Evolutionary conservation across 2,329 filamentous ascomycete species (phyloP).

Genomic region (Hypoxylon sp.): DNA sequence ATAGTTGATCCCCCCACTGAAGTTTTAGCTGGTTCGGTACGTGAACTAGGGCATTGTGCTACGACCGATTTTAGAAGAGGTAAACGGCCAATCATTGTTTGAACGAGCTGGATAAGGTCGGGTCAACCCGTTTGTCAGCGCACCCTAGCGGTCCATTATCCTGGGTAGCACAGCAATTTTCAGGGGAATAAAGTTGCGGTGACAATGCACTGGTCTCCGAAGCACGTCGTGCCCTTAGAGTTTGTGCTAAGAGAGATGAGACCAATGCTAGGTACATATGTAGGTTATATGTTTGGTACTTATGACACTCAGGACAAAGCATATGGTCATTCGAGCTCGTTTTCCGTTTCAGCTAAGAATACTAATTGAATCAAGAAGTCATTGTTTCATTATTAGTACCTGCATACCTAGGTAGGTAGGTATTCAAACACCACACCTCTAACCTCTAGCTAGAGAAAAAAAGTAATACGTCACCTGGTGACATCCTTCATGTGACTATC

Average conservation of each 20-base stretch:
- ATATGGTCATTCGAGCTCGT: background rate
- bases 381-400: slow-evolving; percentile 5
- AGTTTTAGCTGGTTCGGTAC: slow-evolving; percentile 7
- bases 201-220: background rate
- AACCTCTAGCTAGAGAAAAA: slow-evolving; percentile 5
- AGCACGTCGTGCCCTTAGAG: background rate
- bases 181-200: slow-evolving; percentile 3
- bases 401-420: too few species aligned
- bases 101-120: background rate
- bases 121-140: slow-evolving; percentile 12
- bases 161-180: slow-evolving; percentile 5
- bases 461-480: slow-evolving; percentile 32
- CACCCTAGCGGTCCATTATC: slow-evolving; percentile 12
- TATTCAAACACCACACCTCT: background rate
- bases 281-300: too few species aligned
- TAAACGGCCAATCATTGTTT: slow-evolving; percentile 17
- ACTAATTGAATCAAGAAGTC: background rate
- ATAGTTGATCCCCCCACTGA: slow-evolving; percentile 7
- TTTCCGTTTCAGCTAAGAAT: background rate
- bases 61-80: slow-evolving; percentile 13
- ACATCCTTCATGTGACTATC: slow-evolving; percentile 23
- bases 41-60: background rate
- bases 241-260: background rate
- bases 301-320: background rate
- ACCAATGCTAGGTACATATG: too few species aligned